Evolutionary conservation across 305 asterid genomes (phyloP).

Genomic region (Fraxinus latifolia): DNA sequence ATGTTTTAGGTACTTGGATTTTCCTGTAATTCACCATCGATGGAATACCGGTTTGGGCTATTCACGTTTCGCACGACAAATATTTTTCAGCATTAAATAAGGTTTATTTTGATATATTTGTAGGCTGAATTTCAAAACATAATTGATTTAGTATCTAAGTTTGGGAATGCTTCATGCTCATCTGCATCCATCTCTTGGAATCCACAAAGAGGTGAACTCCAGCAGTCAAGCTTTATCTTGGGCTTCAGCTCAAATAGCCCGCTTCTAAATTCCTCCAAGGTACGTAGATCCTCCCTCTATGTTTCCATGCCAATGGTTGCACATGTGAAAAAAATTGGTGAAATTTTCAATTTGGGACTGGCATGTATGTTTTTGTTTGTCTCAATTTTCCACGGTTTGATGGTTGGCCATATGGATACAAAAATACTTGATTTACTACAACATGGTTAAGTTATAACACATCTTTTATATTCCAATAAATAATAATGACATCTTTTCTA

Average conservation of each 20-base stretch:
- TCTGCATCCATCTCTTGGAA: constrained; percentile 90
- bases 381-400: background rate
- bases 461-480: background rate
- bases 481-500: background rate
- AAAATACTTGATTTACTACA: background rate
- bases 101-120: constrained; percentile 12
- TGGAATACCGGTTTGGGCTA: background rate
- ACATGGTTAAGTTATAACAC: background rate
- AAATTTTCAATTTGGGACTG: background rate
- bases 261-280: constrained; percentile 80
- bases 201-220: constrained; percentile 62
- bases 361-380: background rate
- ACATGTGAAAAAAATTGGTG: background rate
- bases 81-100: background rate
- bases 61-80: background rate
- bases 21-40: background rate
- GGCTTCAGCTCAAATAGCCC: constrained; percentile 68
- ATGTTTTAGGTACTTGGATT: background rate
- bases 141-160: constrained; percentile 64
- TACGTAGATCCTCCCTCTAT: constrained; percentile 24
- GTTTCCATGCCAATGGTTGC: background rate
- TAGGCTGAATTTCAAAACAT: constrained; percentile 80
- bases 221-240: constrained; percentile 68
- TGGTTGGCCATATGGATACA: background rate
- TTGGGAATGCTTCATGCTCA: constrained; percentile 55